These are phyloP conservation scores for Coprinopsis marcescibilis DNA, from an alignment of 768 basidiomycete genomes.

Conservation along the genomic window DNA sequence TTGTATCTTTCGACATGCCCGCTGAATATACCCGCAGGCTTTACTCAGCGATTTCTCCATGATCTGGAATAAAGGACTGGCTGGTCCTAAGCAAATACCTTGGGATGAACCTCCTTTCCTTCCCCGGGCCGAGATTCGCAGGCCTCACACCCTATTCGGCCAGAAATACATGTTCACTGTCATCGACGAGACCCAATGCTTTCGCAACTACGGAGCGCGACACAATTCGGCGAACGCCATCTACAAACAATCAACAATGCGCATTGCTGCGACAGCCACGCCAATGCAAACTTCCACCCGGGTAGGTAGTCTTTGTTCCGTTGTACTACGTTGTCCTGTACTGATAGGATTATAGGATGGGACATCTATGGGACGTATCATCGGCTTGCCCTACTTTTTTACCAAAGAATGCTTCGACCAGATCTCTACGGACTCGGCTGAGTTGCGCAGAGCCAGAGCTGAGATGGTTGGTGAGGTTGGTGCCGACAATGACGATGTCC, in stretches of 20 bases:
- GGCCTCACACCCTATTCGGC: slow-evolving; percentile 18
- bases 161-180: slow-evolving; percentile 13
- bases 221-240: slow-evolving; percentile 15
- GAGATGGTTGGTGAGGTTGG: background rate
- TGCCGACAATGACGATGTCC: background rate
- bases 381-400: background rate
- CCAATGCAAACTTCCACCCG: background rate
- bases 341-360: background rate
- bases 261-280: background rate
- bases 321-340: background rate
- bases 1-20: too few relatives aligned
- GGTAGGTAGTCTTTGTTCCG: background rate
- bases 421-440: background rate
- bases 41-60: too few relatives aligned
- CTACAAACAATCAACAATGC: background rate
- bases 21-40: too few relatives aligned
- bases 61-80: too few relatives aligned
- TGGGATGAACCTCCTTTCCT: too few relatives aligned
- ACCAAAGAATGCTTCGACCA: background rate
- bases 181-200: slow-evolving; percentile 21
- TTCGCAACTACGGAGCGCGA: slow-evolving; percentile 15
- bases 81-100: too few relatives aligned
- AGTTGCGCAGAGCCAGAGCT: background rate
- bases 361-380: background rate
- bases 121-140: too few relatives aligned